Conservation (phyloP, 768 basidiomycete genomes). For the Pulveroboletus sp. region DNA sequence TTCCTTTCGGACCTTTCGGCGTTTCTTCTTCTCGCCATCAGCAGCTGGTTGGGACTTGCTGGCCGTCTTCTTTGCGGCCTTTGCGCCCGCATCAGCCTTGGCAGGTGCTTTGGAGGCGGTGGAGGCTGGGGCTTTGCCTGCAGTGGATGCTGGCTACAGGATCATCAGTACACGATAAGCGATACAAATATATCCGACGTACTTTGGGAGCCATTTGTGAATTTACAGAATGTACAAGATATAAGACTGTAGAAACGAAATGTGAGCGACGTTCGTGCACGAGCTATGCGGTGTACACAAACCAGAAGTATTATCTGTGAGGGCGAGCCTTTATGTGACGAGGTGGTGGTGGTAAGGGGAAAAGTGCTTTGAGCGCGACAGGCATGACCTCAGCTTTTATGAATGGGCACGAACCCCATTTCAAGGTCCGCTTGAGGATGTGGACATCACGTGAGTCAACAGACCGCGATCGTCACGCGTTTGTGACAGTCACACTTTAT, state of each 20-base stretch:
- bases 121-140: conserved; percentile 44
- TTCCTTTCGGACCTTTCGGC: conserved; percentile 77
- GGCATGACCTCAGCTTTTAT: conserved; percentile 30
- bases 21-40: conserved; percentile 76
- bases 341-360: conserved; percentile 31
- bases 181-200: conserved; percentile 8
- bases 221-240: conserved; percentile 32
- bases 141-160: conserved; percentile 40
- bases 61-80: conserved; percentile 61
- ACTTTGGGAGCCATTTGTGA: conserved; percentile 39
- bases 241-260: conserved; percentile 20
- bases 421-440: conserved; percentile 32
- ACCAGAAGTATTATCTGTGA: conserved; percentile 25
- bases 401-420: conserved; percentile 30
- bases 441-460: conserved; percentile 33
- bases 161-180: conserved; percentile 9
- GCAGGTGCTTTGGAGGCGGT: conserved; percentile 61
- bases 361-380: conserved; percentile 29
- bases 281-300: conserved; percentile 4
- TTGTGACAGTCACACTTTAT: conserved; percentile 26
- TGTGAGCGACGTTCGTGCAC: conserved; percentile 14
- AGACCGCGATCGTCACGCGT: conserved; percentile 36
- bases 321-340: conserved; percentile 13
- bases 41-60: conserved; percentile 50
- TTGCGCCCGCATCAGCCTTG: conserved; percentile 38